Percentiles rank a stretch among this genome's conserved stretches.
Evolutionary conservation across 176 grass and related monocot species (phyloP).

Genomic region (Neostapfia colusana): DNA sequence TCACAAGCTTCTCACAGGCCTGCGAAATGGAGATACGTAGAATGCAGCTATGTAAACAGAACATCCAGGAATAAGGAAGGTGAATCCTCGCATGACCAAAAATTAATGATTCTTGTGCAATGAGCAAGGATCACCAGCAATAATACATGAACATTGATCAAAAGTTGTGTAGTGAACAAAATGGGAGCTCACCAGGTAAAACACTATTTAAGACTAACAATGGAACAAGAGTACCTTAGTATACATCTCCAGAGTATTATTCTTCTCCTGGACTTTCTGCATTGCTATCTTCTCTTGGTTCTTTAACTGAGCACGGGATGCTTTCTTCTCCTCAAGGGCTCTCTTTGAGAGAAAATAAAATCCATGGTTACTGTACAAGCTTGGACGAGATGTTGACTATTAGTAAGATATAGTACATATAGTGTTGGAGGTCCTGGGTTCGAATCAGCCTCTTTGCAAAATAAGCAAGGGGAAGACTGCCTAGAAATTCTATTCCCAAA

Average conservation of each 20-base stretch:
- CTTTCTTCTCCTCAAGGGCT: constrained; percentile 75
- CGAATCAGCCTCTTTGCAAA: too few species aligned
- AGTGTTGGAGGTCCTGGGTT: too few species aligned
- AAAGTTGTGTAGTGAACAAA: not conserved
- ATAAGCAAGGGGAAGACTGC: too few species aligned
- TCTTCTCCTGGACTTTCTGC: constrained; percentile 71
- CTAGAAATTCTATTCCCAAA: too few species aligned
- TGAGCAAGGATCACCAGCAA: not conserved
- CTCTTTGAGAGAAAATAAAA: constrained; percentile 50
- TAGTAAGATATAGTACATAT: not conserved
- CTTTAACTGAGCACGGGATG: constrained; percentile 53
- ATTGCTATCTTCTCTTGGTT: constrained; percentile 59
- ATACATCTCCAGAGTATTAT: constrained; percentile 53
- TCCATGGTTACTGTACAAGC: constrained; percentile 4
- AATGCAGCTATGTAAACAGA: not conserved
- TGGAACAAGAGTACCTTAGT: constrained; percentile 58
- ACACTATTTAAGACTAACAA: not conserved
- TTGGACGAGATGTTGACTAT: not conserved
- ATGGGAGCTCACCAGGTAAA: not conserved
- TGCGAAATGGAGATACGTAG: constrained; percentile 43
- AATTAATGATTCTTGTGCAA: not conserved
- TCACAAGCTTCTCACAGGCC: constrained; percentile 68
- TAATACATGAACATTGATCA: not conserved
- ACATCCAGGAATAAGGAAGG: not conserved
- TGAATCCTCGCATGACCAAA: constrained; percentile 20